phyloP scores from a whole-genome alignment of 1,139 yeast genomes.

The Scheffersomyces titani region DNA sequence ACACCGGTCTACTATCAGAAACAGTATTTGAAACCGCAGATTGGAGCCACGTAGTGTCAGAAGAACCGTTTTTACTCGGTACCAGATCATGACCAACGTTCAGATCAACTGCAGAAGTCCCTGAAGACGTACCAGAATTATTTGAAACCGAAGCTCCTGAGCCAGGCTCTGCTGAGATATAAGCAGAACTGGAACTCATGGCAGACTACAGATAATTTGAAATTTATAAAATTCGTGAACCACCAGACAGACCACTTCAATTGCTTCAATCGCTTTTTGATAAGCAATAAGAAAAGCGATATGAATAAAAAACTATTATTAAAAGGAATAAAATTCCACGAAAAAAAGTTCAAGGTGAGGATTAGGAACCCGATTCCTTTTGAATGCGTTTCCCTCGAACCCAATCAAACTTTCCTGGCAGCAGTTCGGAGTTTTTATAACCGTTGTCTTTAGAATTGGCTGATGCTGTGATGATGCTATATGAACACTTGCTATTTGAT shows the following conservation, averaged over 20 bases:
- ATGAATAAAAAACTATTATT: not conserved
- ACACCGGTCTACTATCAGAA: not conserved
- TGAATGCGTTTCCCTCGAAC: not conserved
- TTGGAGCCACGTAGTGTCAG: not conserved
- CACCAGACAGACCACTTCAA: not conserved
- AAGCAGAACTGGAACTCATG: not conserved
- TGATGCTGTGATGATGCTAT: not conserved
- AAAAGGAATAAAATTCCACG: not conserved
- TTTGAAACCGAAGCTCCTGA: not conserved
- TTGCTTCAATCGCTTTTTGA: not conserved
- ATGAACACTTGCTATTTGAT: not conserved
- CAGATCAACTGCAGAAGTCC: not conserved
- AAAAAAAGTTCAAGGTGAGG: not conserved
- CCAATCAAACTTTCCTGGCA: not conserved
- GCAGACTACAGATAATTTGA: not conserved
- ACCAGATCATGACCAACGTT: not conserved
- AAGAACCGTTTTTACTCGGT: not conserved
- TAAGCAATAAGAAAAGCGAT: not conserved
- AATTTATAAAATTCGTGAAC: not conserved
- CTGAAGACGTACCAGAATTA: not conserved
- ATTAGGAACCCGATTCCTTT: not conserved
- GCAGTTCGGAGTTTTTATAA: not conserved
- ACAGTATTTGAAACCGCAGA: not conserved
- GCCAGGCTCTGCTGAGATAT: not conserved
- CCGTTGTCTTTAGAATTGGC: not conserved